Conservation (phyloP, 1,284 basidiomycete genomes). For the Anthracocystis walkeri region DNA sequence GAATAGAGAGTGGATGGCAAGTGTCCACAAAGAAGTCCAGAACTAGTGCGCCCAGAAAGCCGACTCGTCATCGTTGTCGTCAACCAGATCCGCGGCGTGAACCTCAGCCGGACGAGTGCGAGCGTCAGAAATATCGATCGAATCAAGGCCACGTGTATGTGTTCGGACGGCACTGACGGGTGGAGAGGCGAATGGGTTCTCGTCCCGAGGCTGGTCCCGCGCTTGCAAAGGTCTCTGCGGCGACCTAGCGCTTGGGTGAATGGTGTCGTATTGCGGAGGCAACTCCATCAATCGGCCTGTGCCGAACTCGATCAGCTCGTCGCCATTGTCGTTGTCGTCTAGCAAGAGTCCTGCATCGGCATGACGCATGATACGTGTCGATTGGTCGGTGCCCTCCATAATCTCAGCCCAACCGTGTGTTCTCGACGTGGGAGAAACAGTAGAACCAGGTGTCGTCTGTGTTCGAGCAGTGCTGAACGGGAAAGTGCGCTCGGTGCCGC, state of each 20-base stretch:
- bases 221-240: slow-evolving; percentile 20
- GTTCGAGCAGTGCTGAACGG: slow-evolving; percentile 14
- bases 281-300: slow-evolving; percentile 48
- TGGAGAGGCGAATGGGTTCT: slow-evolving; percentile 13
- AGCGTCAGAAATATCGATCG: slow-evolving; percentile 39
- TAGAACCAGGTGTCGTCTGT: slow-evolving; percentile 8
- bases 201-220: background rate
- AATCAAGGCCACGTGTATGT: slow-evolving; percentile 22
- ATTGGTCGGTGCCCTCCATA: slow-evolving; percentile 7
- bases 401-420: slow-evolving; percentile 28
- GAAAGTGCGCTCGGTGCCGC: slow-evolving; percentile 18
- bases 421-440: slow-evolving; percentile 6
- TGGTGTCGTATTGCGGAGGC: slow-evolving; percentile 58
- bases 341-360: slow-evolving; percentile 57
- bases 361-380: slow-evolving; percentile 47
- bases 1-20: background rate
- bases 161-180: background rate
- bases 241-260: slow-evolving; percentile 26
- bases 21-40: background rate
- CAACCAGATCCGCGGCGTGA: slow-evolving; percentile 45
- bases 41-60: slow-evolving; percentile 44
- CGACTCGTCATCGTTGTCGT: slow-evolving; percentile 44
- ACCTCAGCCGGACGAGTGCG: slow-evolving; percentile 24
- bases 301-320: slow-evolving; percentile 32
- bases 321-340: slow-evolving; percentile 57